These are phyloP conservation scores for Berberis vulgaris DNA, from an alignment of 164 flowering plant species.

Conservation along the genomic window DNA sequence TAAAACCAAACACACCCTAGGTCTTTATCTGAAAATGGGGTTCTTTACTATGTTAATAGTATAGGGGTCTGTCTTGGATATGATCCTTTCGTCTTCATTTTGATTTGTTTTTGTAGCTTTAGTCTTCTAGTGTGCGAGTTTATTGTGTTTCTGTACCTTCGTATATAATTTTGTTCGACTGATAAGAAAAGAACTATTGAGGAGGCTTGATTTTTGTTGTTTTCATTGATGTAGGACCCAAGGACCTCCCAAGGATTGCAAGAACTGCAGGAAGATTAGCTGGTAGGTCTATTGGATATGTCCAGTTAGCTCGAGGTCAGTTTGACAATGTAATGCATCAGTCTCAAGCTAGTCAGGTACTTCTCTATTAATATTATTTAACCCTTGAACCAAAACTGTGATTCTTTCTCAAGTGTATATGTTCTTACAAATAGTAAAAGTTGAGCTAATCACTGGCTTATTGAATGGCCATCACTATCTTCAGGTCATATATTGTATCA, in stretches of 20 bases:
- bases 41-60: too few relatives aligned
- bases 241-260: constrained; percentile 78
- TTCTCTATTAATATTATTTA: not conserved
- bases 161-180: too few relatives aligned
- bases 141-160: too few relatives aligned
- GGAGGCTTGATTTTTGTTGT: not conserved
- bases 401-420: not conserved
- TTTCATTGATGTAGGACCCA: constrained; percentile 50
- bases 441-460: too few relatives aligned
- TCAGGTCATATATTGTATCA: not conserved
- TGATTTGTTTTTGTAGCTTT: too few relatives aligned
- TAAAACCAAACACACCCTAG: too few relatives aligned
- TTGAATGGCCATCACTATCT: too few relatives aligned
- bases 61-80: too few relatives aligned
- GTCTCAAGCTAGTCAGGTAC: constrained; percentile 80
- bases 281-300: constrained; percentile 86
- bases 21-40: too few relatives aligned
- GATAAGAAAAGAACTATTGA: not conserved
- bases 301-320: constrained; percentile 89
- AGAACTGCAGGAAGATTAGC: constrained; percentile 79
- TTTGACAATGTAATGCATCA: constrained; percentile 77
- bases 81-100: too few relatives aligned
- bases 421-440: not conserved
- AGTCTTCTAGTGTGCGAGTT: too few relatives aligned
- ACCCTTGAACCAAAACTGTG: too few relatives aligned